Base-by-base conservation (phyloP, 2,329 filamentous ascomycete genomes). In the Verticillium isaacii region DNA sequence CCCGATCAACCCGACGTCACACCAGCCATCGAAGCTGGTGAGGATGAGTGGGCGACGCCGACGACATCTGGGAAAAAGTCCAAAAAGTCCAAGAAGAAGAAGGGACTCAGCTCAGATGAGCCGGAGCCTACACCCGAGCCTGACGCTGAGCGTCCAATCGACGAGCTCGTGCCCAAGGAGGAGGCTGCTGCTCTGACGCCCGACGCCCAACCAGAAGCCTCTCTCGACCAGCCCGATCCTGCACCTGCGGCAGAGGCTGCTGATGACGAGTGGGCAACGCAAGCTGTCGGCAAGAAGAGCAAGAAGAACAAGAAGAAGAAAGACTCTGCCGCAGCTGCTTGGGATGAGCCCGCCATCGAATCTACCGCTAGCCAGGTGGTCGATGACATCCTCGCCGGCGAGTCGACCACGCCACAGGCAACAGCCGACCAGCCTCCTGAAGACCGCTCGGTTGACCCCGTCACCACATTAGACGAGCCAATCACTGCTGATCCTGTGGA, bases 271-370 rank as follows among this genome's bases (percentile, higher is more conserved):
- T 61, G 57, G 52, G n/a, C 65, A 14, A 55, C 64, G 19, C 60
- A 68, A 14, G 57, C 64, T 57, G 57, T 64, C 36, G 45, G 64
- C 56, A 71, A 70, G 62, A 71, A 70, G 62, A 59, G 59, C 52
- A 63, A 67, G 52, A 66, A 65, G 36, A 61, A 63, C 54, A 62
- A 62, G 60, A 67, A 66, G 25, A 60, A 59, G 41, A 59, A 55
- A 29, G 59, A 52, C 11, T 23, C 45, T 25, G 36, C 14, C 36
- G 56, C 56, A 32, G 9, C 54, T 56, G 32, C 25, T 25, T 54
- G 11, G 32, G 58, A 59, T 11, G 58, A 59, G n/a, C 39, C 45
- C n/a, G 45, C 45, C 19, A 3, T 19, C 19, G 45, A 52, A 23
- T 14, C 45, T 29, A 19, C 19, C 6, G 45, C 19, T 14, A 52